Percentiles rank a stretch among this genome's conserved stretches.
Conservation (phyloP, 108 stramenopile genomes). For the Fistulifera pelliculosa region DNA sequence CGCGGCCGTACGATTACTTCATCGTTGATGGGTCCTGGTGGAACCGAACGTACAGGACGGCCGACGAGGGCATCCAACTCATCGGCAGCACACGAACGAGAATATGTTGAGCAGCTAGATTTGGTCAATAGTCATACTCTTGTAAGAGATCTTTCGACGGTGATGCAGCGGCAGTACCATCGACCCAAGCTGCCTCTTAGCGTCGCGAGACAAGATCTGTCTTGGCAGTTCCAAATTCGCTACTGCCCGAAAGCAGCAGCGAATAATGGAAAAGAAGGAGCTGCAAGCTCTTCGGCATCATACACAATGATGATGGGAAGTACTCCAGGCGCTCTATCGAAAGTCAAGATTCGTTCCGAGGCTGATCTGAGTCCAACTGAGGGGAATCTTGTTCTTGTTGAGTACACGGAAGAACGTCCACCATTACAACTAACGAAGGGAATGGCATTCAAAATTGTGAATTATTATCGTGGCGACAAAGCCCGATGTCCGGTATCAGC, state of each 20-base stretch:
- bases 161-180: slow-evolving; percentile 68
- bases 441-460: slow-evolving; percentile 77
- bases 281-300: slow-evolving; percentile 35
- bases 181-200: slow-evolving; percentile 61
- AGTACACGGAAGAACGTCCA: slow-evolving; percentile 81
- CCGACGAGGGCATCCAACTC: slow-evolving; percentile 45
- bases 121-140: slow-evolving; percentile 67
- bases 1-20: slow-evolving; percentile 78
- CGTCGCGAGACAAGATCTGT: slow-evolving; percentile 47
- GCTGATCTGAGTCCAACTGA: slow-evolving; percentile 65
- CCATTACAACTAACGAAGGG: slow-evolving; percentile 77
- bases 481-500: slow-evolving; percentile 73
- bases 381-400: slow-evolving; percentile 68
- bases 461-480: slow-evolving; percentile 84
- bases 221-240: slow-evolving; percentile 79
- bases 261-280: slow-evolving; percentile 14
- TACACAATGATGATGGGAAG: slow-evolving; percentile 55
- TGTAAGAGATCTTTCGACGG: slow-evolving; percentile 49
- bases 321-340: slow-evolving; percentile 52
- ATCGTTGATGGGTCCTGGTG: slow-evolving; percentile 84
- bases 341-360: slow-evolving; percentile 69
- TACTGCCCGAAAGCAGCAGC: slow-evolving; percentile 26
- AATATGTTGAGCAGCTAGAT: slow-evolving; percentile 81
- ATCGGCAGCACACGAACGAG: slow-evolving; percentile 52
- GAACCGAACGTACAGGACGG: slow-evolving; percentile 80